A percentile compares a stretch with the other conserved stretches of the same genome.
These are phyloP conservation scores for Jacaranda mimosifolia DNA, from an alignment of 257 asterid species.

Conservation along the genomic window DNA sequence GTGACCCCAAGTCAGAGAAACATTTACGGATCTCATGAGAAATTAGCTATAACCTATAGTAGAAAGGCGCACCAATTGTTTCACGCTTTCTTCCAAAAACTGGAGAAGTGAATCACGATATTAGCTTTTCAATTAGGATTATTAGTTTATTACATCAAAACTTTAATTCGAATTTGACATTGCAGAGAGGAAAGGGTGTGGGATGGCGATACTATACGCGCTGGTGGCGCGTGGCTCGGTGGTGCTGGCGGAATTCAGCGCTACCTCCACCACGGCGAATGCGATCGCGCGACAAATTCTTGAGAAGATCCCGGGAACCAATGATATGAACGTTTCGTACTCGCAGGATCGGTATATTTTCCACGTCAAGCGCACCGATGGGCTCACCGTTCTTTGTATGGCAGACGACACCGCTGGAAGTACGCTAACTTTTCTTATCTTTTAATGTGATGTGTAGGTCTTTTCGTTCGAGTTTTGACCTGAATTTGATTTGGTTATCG, in stretches of 20 bases:
- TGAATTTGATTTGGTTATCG: slow-evolving; percentile 16
- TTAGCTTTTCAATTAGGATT: background rate
- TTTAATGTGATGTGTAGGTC: slow-evolving; percentile 11
- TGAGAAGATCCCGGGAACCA: slow-evolving; percentile 84
- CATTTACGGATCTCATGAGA: background rate
- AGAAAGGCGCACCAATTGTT: background rate
- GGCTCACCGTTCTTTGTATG: slow-evolving; percentile 98
- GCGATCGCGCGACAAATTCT: slow-evolving; percentile 90
- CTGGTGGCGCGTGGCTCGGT: slow-evolving; percentile 98
- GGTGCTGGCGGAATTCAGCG: slow-evolving; percentile 86
- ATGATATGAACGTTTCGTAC: slow-evolving; percentile 83
- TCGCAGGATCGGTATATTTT: slow-evolving; percentile 98
- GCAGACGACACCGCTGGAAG: slow-evolving; percentile 98
- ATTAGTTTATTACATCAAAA: background rate
- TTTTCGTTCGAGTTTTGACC: slow-evolving; percentile 11
- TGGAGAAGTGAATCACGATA: background rate
- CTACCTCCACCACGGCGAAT: slow-evolving; percentile 89
- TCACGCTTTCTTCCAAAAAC: background rate
- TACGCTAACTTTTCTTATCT: slow-evolving; percentile 37
- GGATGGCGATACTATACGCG: slow-evolving; percentile 88
- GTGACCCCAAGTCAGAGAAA: background rate
- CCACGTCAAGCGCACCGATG: slow-evolving; percentile 99
- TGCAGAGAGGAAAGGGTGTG: slow-evolving; percentile 28
- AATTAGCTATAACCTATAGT: background rate
- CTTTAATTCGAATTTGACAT: slow-evolving; percentile 6